Base-by-base conservation (phyloP, 2,329 filamentous ascomycete species). In the Verticillium isaacii region DNA sequence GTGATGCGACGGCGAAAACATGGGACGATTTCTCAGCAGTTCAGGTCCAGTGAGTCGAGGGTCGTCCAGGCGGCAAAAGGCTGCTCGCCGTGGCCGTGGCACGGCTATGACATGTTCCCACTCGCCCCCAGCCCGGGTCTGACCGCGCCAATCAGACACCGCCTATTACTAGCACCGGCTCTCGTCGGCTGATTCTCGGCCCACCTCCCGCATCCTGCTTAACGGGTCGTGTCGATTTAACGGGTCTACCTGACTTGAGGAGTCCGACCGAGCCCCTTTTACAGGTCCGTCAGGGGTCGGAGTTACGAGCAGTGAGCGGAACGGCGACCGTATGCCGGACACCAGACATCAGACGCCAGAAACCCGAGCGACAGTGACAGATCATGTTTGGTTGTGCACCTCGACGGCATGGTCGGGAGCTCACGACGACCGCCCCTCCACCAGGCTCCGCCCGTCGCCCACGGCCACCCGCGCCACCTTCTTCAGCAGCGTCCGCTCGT, bases 401-500 rank as follows among this genome's bases (percentile, higher is more conserved):
- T 29, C 29, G 29, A 29, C 5, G 6, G 29, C 29, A 29, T 29
- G 29, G 2, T 14, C 9, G 9, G 14, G 14, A 3, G 34, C 14
- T 9, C 34, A 36, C 34, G 6, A 56, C 17, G n/a, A 32, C 23
- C 56, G 8, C n/a, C 60, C 80, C 11, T 9, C 80, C 58, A 86
- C 77, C 73, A 85, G 75, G n/a, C 74, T 70, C 65, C 78, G 78
- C 17, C 85, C 83, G 69, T 87, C 85, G 12, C 69, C 78, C 17
- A 98, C 93, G 0, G 88, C 92, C 50, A 88, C 85, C 69, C 93
- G 84, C 2, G 92, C 91, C 75, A 94, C 89, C 77, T 90, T 92
- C 83, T 99, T 99, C 73, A 99, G 76, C 68, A 95, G 79, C 6
- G 83, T 85, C 76, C 92, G 90, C 79, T 93, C 89, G 66, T 97